Base-by-base conservation (phyloP, 805 yeast species). In the Cyberlindnera xishuangbannaensis region DNA sequence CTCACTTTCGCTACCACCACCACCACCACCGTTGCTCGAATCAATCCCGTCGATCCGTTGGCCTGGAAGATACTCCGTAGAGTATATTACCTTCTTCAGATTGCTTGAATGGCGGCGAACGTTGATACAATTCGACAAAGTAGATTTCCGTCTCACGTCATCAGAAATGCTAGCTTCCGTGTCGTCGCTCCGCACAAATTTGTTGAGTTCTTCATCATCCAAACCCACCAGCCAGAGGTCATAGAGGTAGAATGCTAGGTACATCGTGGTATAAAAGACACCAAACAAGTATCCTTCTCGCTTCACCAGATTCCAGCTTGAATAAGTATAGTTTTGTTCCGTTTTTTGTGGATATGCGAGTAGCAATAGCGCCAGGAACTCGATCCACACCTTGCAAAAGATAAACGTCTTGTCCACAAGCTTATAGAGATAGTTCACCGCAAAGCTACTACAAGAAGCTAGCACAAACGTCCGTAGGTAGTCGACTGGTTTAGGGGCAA, bases 261-360 rank as follows among this genome's bases (percentile, higher is more conserved):
- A 42, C 1, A 39, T 28, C 12, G 31, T 21, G 15, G 41, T 33
- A 28, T 44, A 44, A 23, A 41, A 37, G 2, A 42, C 37, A 4
- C 67, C 70, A 39, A 62, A 64, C 7, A 63, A 36, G 33, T 51
- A 64, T 2, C 62, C 55, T 42, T 64, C 66, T 28, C 61, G 52
- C 26, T 62, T 65, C 3, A 61, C 59, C n/a, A 65, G 50, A 30
- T 63, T 65, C 65, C 67, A 65, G 16, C 36, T 31, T 2, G 53
- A 43, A 22, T 43, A 34, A 12, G 50, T 44, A 25, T 41, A 34
- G 19, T 48, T 40, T 11, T 33, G 36, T 11, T 39, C 44, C 7
- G 60, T 56, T 20, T 52, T 41, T 35, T 64, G 70, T 3, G 70
- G 70, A 31, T 61, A 61, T 17, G 70, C 66, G 33, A 63, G 40